These are phyloP conservation scores for Hanseniaspora lachancei DNA, from an alignment of 805 yeast species.

Conservation along the genomic window DNA sequence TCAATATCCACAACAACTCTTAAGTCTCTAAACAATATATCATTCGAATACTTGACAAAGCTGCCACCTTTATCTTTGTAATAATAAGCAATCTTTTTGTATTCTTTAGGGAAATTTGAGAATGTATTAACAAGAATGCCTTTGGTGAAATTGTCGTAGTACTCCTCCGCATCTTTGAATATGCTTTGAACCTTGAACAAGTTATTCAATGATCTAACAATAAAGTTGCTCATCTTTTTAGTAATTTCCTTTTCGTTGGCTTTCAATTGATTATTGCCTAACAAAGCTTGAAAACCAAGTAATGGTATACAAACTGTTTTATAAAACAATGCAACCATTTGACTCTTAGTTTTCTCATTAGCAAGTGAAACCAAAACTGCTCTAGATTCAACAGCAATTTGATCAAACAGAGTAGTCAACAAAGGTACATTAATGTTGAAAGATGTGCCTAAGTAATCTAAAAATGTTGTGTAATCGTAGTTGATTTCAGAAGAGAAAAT, in stretches of 20 bases:
- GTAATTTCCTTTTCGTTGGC: not conserved
- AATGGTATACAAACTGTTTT: conserved; percentile 6
- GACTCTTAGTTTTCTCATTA: not conserved
- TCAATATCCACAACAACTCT: not conserved
- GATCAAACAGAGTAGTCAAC: not conserved
- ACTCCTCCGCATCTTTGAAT: not conserved
- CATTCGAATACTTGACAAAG: not conserved
- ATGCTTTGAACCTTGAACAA: not conserved
- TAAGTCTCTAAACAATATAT: not conserved
- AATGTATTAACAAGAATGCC: not conserved
- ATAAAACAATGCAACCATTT: not conserved
- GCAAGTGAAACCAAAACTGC: not conserved
- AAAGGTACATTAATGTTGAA: not conserved
- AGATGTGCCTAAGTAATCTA: not conserved
- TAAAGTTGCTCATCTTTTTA: not conserved
- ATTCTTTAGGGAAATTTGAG: not conserved
- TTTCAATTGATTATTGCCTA: not conserved
- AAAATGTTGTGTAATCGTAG: not conserved
- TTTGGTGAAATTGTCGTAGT: not conserved
- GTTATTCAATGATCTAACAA: conserved; percentile 7
- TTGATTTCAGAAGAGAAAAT: not conserved
- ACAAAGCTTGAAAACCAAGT: not conserved
- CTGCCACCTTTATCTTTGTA: not conserved
- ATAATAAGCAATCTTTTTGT: conserved; percentile 2
- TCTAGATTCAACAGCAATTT: not conserved